These are phyloP conservation scores for Loxodes magnus DNA, from an alignment of 73 alveolate genomes.

Conservation along the genomic window DNA sequence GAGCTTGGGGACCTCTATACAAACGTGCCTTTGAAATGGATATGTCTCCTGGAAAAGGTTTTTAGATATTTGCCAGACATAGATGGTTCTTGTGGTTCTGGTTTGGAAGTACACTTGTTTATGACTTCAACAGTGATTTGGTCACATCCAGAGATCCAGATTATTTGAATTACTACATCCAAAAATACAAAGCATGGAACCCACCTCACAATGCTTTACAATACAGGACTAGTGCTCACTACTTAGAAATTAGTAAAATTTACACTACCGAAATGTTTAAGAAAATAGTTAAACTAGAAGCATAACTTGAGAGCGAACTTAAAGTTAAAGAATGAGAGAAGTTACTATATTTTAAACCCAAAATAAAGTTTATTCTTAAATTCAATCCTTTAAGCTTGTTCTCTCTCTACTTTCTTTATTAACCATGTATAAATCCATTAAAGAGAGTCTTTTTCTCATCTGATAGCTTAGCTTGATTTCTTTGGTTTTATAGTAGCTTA, in stretches of 20 bases:
- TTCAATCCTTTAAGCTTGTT: too few relatives aligned
- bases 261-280: conserved; percentile 7
- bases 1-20: conserved; percentile 20
- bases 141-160: background rate
- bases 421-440: too few relatives aligned
- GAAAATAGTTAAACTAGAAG: background rate
- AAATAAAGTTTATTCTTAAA: too few relatives aligned
- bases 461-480: too few relatives aligned
- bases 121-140: background rate
- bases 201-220: conserved; percentile 2
- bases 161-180: background rate
- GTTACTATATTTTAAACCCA: too few relatives aligned
- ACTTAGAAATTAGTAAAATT: conserved; percentile 2
- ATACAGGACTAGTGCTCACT: conserved; percentile 11
- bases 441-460: too few relatives aligned
- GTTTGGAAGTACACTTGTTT: background rate
- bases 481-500: too few relatives aligned
- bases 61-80: background rate
- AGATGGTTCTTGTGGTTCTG: background rate
- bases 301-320: background rate
- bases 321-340: too few relatives aligned
- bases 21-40: conserved; percentile 8
- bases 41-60: conserved; percentile 5
- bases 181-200: background rate
- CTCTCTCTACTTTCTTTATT: too few relatives aligned